Percentiles rank a stretch among this genome's conserved stretches.
Conservation (phyloP, 2,329 filamentous ascomycete genomes). For the Cercospora sp. region DNA sequence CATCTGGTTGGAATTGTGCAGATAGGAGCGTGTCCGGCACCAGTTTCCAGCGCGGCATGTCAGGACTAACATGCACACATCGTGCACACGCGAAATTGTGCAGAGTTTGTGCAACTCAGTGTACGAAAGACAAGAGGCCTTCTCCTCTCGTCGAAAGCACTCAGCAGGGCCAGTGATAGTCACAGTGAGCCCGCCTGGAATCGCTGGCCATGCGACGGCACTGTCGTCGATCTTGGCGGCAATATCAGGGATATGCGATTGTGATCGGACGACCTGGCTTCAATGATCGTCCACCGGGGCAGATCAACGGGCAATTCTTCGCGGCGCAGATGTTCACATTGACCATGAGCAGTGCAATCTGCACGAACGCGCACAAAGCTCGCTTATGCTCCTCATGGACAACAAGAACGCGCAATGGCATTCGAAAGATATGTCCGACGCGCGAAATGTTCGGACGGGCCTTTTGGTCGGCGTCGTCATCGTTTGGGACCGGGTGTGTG, state of each 20-base stretch:
- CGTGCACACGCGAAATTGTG: background rate
- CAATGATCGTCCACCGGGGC: background rate
- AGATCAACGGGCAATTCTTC: background rate
- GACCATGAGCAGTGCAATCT: background rate
- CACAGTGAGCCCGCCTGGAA: background rate
- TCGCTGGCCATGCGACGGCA: background rate
- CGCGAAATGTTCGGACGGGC: background rate
- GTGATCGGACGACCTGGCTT: background rate
- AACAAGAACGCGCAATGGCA: background rate
- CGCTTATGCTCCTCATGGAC: background rate
- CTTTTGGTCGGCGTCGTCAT: constrained; percentile 1
- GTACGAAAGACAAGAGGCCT: background rate
- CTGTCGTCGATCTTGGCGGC: background rate
- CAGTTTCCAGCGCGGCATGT: background rate
- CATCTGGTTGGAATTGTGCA: background rate
- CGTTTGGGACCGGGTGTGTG: background rate
- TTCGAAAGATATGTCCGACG: background rate
- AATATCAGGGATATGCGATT: background rate
- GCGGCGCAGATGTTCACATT: background rate
- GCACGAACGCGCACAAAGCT: background rate
- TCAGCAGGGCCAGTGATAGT: background rate
- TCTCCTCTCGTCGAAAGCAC: background rate
- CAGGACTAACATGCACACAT: background rate
- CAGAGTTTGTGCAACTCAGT: background rate
- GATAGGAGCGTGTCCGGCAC: background rate